Evolutionary conservation across 2,329 filamentous ascomycete genomes (phyloP).

Genomic region (Blastomyces silverae): DNA sequence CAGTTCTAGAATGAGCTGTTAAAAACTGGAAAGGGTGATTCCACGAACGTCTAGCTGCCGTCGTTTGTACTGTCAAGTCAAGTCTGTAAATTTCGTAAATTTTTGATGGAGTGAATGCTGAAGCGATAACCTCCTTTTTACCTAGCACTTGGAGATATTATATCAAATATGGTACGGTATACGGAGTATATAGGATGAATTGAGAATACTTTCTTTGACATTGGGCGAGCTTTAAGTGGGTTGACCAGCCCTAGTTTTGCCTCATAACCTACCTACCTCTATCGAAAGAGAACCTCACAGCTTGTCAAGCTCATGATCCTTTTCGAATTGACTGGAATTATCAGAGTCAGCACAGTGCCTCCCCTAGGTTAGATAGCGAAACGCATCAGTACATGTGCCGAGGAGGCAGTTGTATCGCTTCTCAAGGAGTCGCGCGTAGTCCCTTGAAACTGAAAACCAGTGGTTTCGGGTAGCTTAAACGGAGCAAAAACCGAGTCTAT

Average conservation of each 20-base stretch:
- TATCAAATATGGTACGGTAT: neutral
- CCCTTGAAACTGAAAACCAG: neutral
- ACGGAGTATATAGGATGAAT: neutral
- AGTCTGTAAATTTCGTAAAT: neutral
- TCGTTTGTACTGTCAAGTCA: neutral
- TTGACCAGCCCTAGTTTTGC: neutral
- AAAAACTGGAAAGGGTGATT: neutral
- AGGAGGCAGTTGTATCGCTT: too few species aligned
- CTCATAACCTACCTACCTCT: neutral
- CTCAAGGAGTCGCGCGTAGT: too few species aligned
- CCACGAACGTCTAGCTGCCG: neutral
- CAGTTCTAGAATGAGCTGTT: neutral
- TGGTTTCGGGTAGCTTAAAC: neutral
- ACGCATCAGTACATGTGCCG: too few species aligned
- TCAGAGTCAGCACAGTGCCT: too few species aligned
- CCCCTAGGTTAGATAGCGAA: too few species aligned
- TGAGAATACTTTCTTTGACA: neutral
- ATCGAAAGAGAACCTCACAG: neutral
- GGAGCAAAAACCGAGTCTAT: neutral
- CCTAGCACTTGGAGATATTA: neutral
- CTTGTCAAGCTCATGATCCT: too few species aligned
- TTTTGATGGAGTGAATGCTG: neutral
- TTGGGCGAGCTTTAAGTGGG: neutral
- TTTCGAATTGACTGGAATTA: too few species aligned
- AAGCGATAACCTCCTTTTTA: neutral